These are phyloP conservation scores for Cryptosporidium xiaoi DNA, from an alignment of 169 alveolate genomes.

Conservation along the genomic window DNA sequence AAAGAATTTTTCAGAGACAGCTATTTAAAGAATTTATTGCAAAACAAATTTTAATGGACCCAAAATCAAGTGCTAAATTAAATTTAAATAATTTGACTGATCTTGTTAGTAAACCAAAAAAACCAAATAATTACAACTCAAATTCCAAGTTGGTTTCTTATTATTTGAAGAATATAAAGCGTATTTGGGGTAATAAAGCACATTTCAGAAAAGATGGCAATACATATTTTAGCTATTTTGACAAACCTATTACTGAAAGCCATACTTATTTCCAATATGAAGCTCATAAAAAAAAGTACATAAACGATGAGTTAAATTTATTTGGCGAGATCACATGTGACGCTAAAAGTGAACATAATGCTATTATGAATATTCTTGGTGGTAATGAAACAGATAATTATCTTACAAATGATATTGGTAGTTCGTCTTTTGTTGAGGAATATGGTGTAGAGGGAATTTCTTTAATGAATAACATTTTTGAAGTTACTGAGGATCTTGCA, in stretches of 20 bases:
- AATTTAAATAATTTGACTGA: slow-evolving; percentile 46
- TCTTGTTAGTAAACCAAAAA: slow-evolving; percentile 24
- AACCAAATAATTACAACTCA: slow-evolving; percentile 24
- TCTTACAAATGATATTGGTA: slow-evolving; percentile 27
- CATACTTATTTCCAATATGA: background rate
- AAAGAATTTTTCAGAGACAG: slow-evolving; percentile 84
- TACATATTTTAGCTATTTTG: slow-evolving; percentile 33
- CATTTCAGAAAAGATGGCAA: slow-evolving; percentile 50
- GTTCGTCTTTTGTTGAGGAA: slow-evolving; percentile 1
- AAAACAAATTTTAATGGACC: slow-evolving; percentile 77
- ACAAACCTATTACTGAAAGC: slow-evolving; percentile 1
- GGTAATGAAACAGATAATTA: slow-evolving; percentile 26
- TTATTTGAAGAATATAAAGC: slow-evolving; percentile 22
- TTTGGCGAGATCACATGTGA: slow-evolving; percentile 71
- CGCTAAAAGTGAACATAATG: slow-evolving; percentile 65
- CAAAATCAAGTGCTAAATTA: slow-evolving; percentile 25
- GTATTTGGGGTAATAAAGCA: slow-evolving; percentile 51
- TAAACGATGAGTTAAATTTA: slow-evolving; percentile 31
- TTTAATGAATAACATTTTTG: background rate
- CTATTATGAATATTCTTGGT: slow-evolving; percentile 67
- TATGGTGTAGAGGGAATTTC: background rate
- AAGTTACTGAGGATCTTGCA: slow-evolving; percentile 43
- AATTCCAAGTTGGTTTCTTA: background rate
- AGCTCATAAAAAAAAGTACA: background rate
- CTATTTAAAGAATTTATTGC: slow-evolving; percentile 80